Conservation (phyloP, 2,329 filamentous ascomycete species). For the Aspergillus uvarum region DNA sequence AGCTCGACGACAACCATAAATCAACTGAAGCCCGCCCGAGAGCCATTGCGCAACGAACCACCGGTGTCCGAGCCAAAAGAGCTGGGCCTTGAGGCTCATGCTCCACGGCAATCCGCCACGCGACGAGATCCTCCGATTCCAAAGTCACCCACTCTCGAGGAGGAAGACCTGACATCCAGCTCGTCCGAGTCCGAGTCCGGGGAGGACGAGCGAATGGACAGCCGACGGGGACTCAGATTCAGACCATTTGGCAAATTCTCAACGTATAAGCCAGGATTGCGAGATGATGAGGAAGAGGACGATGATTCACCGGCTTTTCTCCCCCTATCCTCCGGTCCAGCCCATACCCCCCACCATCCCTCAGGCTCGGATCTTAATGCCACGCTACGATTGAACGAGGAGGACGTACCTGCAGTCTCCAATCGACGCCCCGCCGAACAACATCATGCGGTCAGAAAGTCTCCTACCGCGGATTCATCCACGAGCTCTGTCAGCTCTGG, state of each 20-base stretch:
- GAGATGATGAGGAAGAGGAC: conserved; percentile 44
- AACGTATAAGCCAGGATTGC: conserved; percentile 32
- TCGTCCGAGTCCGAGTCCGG: conserved; percentile 34
- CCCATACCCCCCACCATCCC: conserved; percentile 19
- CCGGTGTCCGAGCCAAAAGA: conserved; percentile 27
- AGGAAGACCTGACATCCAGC: conserved; percentile 36
- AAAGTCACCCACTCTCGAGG: conserved; percentile 34
- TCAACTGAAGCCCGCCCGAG: conserved; percentile 25
- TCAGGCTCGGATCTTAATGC: conserved; percentile 39
- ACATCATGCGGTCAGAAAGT: conserved; percentile 19
- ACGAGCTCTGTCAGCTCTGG: conserved; percentile 42
- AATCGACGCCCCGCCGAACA: conserved; percentile 31
- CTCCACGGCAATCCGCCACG: conserved; percentile 24
- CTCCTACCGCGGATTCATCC: conserved; percentile 31
- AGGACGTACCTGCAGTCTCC: conserved; percentile 27
- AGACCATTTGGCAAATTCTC: conserved; percentile 44
- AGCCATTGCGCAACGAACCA: conserved; percentile 27
- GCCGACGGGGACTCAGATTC: conserved; percentile 29
- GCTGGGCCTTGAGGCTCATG: conserved; percentile 22
- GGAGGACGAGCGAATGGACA: conserved; percentile 26
- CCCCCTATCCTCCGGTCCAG: conserved; percentile 34
- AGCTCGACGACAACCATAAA: conserved; percentile 35
- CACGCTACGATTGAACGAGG: conserved; percentile 41
- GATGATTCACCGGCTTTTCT: conserved; percentile 50
- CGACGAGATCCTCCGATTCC: conserved; percentile 28